Conservation (phyloP, 2,329 filamentous ascomycete genomes). For the Aspergillus sclerotialis region DNA sequence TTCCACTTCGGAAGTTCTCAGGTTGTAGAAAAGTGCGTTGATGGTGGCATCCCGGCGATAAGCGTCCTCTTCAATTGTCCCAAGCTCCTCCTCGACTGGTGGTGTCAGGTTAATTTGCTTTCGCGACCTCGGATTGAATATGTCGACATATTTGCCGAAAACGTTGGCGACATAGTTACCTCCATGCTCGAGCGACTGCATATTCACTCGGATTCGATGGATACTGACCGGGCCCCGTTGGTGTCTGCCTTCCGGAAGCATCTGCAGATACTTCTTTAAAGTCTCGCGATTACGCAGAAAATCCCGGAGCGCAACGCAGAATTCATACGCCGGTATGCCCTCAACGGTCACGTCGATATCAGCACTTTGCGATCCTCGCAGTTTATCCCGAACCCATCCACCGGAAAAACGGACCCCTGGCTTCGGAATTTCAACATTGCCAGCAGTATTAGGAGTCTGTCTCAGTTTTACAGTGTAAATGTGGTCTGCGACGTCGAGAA, state of each 20-base stretch:
- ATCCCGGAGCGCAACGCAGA: slow-evolving; percentile 37
- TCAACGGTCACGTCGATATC: slow-evolving; percentile 46
- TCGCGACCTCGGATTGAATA: slow-evolving; percentile 91
- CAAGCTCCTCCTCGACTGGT: slow-evolving; percentile 89
- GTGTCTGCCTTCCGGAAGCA: slow-evolving; percentile 42
- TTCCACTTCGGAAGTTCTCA: slow-evolving; percentile 71
- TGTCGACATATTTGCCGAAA: slow-evolving; percentile 80
- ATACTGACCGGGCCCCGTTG: slow-evolving; percentile 64
- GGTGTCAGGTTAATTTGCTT: slow-evolving; percentile 83
- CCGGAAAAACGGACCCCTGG: slow-evolving; percentile 42
- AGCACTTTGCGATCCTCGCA: slow-evolving; percentile 39
- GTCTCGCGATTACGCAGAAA: slow-evolving; percentile 35
- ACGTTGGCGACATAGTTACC: slow-evolving; percentile 84
- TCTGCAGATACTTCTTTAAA: slow-evolving; percentile 38
- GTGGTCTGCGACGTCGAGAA: slow-evolving; percentile 73
- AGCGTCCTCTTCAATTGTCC: slow-evolving; percentile 84
- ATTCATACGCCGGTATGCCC: slow-evolving; percentile 44
- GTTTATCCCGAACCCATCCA: slow-evolving; percentile 46
- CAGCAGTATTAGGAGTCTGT: slow-evolving; percentile 18
- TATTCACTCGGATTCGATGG: slow-evolving; percentile 85
- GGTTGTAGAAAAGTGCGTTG: slow-evolving; percentile 93
- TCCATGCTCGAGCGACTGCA: slow-evolving; percentile 92
- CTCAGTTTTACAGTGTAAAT: slow-evolving; percentile 44
- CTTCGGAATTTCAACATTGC: slow-evolving; percentile 8
- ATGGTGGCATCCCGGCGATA: slow-evolving; percentile 84